Evolutionary conservation across 148 eudicot genomes (phyloP).

Genomic region (Arbutus unedo): DNA sequence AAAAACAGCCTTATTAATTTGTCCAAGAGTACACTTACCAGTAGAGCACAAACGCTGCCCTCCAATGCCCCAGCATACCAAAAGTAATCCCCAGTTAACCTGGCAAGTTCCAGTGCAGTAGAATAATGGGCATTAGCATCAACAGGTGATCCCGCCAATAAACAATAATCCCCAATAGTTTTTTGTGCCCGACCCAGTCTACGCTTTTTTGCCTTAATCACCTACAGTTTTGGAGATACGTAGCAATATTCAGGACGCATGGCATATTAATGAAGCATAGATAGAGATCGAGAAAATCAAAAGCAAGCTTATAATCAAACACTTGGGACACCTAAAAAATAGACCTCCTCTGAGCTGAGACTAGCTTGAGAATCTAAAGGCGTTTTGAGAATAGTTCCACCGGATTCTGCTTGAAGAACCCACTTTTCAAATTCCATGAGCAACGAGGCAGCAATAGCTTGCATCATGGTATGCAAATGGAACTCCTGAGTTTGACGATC

Average conservation of each 20-base stretch:
- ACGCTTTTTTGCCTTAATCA: constrained; percentile 87
- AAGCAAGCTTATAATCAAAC: constrained; percentile 27
- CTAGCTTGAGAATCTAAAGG: constrained; percentile 98
- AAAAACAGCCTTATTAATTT: background rate
- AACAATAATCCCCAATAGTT: constrained; percentile 92
- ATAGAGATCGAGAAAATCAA: background rate
- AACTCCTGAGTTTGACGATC: constrained; percentile 83
- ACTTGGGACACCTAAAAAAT: constrained; percentile 79
- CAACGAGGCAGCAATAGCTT: constrained; percentile 93
- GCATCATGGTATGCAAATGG: constrained; percentile 96
- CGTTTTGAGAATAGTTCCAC: constrained; percentile 92
- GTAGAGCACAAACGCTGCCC: constrained; percentile 91
- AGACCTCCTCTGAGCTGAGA: constrained; percentile 99
- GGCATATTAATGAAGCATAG: background rate
- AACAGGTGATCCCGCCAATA: constrained; percentile 94
- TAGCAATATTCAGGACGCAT: background rate
- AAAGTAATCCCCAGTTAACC: constrained; percentile 88
- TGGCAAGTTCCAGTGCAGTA: constrained; percentile 88
- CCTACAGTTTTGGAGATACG: constrained; percentile 39
- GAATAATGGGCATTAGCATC: constrained; percentile 98
- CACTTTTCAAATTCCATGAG: constrained; percentile 95
- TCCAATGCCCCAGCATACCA: constrained; percentile 99
- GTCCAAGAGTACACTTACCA: constrained; percentile 52
- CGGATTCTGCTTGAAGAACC: constrained; percentile 91
- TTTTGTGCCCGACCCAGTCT: constrained; percentile 97